Conservation (phyloP, 2,329 filamentous ascomycete genomes). For the Fusarium anguioides region DNA sequence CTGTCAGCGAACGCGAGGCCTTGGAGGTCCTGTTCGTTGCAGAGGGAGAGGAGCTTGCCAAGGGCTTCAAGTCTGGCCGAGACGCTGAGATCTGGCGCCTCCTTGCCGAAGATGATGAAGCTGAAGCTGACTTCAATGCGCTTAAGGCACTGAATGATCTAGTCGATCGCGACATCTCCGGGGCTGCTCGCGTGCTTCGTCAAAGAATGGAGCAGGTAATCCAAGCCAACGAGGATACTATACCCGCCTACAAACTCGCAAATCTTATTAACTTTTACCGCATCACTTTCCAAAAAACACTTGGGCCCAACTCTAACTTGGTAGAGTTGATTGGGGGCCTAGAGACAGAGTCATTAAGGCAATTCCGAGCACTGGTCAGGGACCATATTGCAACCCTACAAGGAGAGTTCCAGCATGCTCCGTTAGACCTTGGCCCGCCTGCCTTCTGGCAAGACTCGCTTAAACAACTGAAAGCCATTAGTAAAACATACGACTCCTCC, state of each 20-base stretch:
- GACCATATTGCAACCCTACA: constrained; percentile 83
- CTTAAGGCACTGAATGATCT: constrained; percentile 84
- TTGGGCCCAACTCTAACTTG: constrained; percentile 76
- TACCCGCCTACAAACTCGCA: constrained; percentile 87
- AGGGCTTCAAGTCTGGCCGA: constrained; percentile 80
- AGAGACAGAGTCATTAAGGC: constrained; percentile 80
- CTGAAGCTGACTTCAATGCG: constrained; percentile 76
- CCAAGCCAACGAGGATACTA: constrained; percentile 89
- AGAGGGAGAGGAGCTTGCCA: constrained; percentile 88
- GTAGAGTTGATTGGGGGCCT: constrained; percentile 75
- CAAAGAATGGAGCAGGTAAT: constrained; percentile 93
- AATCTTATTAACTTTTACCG: constrained; percentile 92
- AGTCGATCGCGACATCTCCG: constrained; percentile 85
- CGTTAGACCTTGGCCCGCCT: constrained; percentile 80
- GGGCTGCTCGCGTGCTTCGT: constrained; percentile 84
- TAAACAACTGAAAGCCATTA: constrained; percentile 79
- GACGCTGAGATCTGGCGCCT: constrained; percentile 87
- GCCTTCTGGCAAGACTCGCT: constrained; percentile 84
- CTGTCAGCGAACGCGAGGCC: constrained; percentile 93
- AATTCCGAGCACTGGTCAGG: constrained; percentile 83
- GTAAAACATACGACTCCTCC: constrained; percentile 89
- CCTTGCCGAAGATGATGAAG: constrained; percentile 66
- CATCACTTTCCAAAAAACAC: constrained; percentile 82
- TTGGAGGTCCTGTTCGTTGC: constrained; percentile 91
- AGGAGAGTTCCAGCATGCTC: constrained; percentile 74